Percentiles rank a stretch among this genome's conserved stretches.
phyloP scores from a whole-genome alignment of 2,329 filamentous ascomycete species.

The Blastomyces percursus region DNA sequence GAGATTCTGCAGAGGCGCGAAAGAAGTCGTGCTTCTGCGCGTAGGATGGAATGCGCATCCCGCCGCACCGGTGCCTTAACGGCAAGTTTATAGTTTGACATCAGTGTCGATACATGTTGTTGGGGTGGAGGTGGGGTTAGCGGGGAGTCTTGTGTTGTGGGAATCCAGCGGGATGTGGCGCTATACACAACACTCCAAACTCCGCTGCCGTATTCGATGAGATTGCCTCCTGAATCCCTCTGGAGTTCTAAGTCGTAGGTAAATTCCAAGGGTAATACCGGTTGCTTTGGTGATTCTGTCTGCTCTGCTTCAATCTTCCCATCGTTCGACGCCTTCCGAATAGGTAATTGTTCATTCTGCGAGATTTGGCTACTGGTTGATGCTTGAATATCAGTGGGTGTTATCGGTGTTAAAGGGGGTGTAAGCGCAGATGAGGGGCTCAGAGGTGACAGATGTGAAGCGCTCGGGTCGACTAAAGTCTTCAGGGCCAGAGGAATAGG shows the following conservation, averaged over 20 bases:
- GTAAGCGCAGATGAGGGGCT: conserved; percentile 18
- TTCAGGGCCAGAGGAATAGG: conserved; percentile 10
- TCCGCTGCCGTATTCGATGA: conserved; percentile 34
- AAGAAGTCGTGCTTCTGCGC: conserved; percentile 34
- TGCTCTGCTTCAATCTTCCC: neutral
- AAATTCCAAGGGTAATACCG: conserved; percentile 20
- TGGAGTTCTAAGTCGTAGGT: conserved; percentile 26
- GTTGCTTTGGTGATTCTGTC: neutral
- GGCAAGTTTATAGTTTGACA: conserved; percentile 25
- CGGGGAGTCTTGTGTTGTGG: conserved; percentile 19
- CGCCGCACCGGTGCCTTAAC: conserved; percentile 35
- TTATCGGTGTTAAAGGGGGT: conserved; percentile 28
- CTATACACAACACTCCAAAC: conserved; percentile 40
- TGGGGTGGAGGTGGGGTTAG: conserved; percentile 27
- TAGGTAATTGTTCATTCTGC: neutral
- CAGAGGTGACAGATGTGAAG: conserved; percentile 6
- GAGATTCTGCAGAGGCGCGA: conserved; percentile 28
- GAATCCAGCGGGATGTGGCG: conserved; percentile 21
- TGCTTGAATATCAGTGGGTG: conserved; percentile 13
- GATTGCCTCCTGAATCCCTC: conserved; percentile 19
- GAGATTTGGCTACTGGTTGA: conserved; percentile 8
- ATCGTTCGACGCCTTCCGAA: neutral
- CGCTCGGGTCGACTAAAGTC: conserved; percentile 9
- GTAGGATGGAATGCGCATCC: conserved; percentile 32
- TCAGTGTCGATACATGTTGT: conserved; percentile 10